Conservation (phyloP, 2,329 filamentous ascomycete genomes). For the Hymenoscyphus albidus region DNA sequence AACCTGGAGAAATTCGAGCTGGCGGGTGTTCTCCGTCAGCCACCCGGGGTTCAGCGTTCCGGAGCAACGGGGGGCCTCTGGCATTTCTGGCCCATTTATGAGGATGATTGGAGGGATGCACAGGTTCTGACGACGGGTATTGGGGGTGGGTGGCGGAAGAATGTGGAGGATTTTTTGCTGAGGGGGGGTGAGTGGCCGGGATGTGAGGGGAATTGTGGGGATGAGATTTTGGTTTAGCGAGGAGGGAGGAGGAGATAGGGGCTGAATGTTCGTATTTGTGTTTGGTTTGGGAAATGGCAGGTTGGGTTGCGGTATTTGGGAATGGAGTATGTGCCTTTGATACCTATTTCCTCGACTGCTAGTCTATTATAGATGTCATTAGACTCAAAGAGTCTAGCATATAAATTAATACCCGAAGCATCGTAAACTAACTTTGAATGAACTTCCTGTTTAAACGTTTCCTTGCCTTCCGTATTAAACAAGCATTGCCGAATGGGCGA, state of each 20-base stretch:
- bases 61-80: constrained; percentile 3
- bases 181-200: constrained; percentile 16
- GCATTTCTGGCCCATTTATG: constrained; percentile 20
- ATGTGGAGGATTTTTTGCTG: constrained; percentile 19
- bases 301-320: background rate
- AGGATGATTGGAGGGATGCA: constrained; percentile 12
- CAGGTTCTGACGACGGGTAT: background rate
- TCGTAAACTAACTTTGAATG: no score
- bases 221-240: background rate
- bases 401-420: no score
- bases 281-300: background rate
- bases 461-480: no score
- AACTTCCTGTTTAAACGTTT: no score
- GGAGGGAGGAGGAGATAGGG: background rate
- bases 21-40: constrained; percentile 10
- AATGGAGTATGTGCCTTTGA: background rate
- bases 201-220: constrained; percentile 7
- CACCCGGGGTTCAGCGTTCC: background rate
- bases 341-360: background rate
- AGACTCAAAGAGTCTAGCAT: no score
- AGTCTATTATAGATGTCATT: no score
- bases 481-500: no score
- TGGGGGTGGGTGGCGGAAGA: constrained; percentile 9
- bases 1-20: constrained; percentile 21
- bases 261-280: background rate